Base-by-base conservation (phyloP, 1,284 basidiomycete species). In the Spongispora temasekensis region DNA sequence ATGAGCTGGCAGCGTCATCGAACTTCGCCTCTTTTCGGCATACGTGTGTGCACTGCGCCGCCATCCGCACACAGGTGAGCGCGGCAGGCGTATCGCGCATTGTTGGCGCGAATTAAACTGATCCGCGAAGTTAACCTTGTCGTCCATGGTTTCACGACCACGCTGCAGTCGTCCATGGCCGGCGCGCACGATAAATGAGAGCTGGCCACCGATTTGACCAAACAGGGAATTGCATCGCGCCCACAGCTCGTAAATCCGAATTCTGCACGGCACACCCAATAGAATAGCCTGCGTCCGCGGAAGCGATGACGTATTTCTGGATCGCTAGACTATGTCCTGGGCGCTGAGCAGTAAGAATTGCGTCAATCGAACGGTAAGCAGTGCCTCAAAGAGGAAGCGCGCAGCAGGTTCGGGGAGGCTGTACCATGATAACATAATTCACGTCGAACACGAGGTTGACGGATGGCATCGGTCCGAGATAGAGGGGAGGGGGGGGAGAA, bases 291-390 rank as follows among this genome's bases (percentile, higher is more conserved):
- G 52, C 48, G 17, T 61, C 61, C 54, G 60, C 55, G 62, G 61
- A 44, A 70, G 60, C 32, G 32, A 57, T 75, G 74, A 72, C 71
- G 74, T 75, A 72, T 70, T 52, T 25, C 40, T 25, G 25, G 55
- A 52, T 59, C 57, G 59, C 53, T 40, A 57, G 54, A 55, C 59
- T 66, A 63, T 64, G 61, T 63, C 57, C 54, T 58, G 63, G 73
- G 61, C 59, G 56, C 60, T 61, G 55, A 25, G 62, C 42, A 53
- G 48, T 46, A 40, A 46, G 46, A 27, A 40, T 61, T 46, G 61
- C 37, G 61, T 54, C 57, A 71, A 42, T 35, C 46, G 32, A 46
- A 21, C 54, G 42, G 48, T 53, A 48, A 30, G 57, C 65, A 71
- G 32, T 56, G 25, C 44, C 57, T 44, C 58, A 35, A 53, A 58